Evolutionary conservation across 2,329 filamentous ascomycete species (phyloP).

Genomic region (Colletotrichum australisinense): DNA sequence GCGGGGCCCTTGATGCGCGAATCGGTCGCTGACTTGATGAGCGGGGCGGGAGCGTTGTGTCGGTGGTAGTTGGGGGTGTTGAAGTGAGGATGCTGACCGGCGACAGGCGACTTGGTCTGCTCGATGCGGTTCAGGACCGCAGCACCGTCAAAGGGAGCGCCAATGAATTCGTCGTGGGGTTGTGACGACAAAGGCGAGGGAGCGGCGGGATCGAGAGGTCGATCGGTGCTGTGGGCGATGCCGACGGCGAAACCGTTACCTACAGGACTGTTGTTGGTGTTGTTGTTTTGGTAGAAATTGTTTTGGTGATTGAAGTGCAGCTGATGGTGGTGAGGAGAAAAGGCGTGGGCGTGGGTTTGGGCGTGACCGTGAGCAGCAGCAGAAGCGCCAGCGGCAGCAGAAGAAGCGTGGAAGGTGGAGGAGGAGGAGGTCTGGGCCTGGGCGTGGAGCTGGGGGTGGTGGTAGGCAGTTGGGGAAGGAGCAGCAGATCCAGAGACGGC

Average conservation of each 20-base stretch:
- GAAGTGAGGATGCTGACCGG: slow-evolving; percentile 36
- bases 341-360: slow-evolving; percentile 73
- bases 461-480: slow-evolving; percentile 32
- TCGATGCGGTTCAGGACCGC: slow-evolving; percentile 72
- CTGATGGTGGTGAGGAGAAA: slow-evolving; percentile 73
- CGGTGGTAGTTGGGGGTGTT: slow-evolving; percentile 42
- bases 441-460: slow-evolving; percentile 43
- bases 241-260: slow-evolving; percentile 38
- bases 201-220: slow-evolving; percentile 48
- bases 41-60: slow-evolving; percentile 45
- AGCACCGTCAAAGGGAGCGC: slow-evolving; percentile 73
- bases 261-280: slow-evolving; percentile 33
- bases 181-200: slow-evolving; percentile 46
- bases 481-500: slow-evolving; percentile 27
- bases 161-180: slow-evolving; percentile 69
- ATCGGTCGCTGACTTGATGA: slow-evolving; percentile 65
- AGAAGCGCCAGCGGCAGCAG: neutral
- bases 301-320: slow-evolving; percentile 26
- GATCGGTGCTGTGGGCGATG: slow-evolving; percentile 39
- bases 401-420: slow-evolving; percentile 3
- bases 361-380: slow-evolving; percentile 51
- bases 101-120: slow-evolving; percentile 55
- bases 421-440: slow-evolving; percentile 42
- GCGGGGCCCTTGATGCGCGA: slow-evolving; percentile 64
- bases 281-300: slow-evolving; percentile 27